Evolutionary conservation across 441 rosid genomes (phyloP).

Genomic region (Pelargonium australe): DNA sequence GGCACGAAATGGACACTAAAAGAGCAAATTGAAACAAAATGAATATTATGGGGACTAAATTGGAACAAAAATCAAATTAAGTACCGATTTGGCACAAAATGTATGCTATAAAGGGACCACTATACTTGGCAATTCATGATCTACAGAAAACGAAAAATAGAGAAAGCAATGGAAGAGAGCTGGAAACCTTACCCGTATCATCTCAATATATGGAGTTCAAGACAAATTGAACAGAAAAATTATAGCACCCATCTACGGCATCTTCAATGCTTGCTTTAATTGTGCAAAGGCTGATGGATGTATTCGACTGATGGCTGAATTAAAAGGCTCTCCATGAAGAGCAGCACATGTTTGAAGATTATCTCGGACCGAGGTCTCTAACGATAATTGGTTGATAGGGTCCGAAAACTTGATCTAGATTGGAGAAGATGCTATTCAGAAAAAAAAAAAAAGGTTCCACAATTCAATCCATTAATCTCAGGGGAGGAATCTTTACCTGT

Average conservation of each 20-base stretch:
- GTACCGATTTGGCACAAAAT: too few relatives aligned
- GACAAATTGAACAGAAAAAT: constrained; percentile 16
- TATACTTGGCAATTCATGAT: not conserved
- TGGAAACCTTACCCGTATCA: constrained; percentile 22
- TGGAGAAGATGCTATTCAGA: constrained; percentile 11
- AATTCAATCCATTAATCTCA: not conserved
- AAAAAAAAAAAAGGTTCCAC: not conserved
- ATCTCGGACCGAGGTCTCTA: constrained; percentile 75
- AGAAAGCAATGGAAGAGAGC: not conserved
- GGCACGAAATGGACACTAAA: too few relatives aligned
- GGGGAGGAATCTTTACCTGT: constrained; percentile 45
- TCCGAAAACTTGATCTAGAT: constrained; percentile 68
- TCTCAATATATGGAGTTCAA: constrained; percentile 14
- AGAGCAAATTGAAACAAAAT: too few relatives aligned
- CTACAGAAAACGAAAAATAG: not conserved
- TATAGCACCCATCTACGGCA: constrained; percentile 39
- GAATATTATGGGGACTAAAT: too few relatives aligned
- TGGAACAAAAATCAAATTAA: too few relatives aligned
- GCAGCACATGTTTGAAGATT: constrained; percentile 80
- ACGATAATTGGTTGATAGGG: constrained; percentile 67
- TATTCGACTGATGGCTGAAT: constrained; percentile 67
- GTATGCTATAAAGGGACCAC: not conserved
- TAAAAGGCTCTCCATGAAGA: constrained; percentile 84
- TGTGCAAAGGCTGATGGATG: constrained; percentile 82
- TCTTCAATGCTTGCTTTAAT: constrained; percentile 87